Conservation (phyloP, 2,329 filamentous ascomycete species). For the Camptophora hylomeconis region DNA sequence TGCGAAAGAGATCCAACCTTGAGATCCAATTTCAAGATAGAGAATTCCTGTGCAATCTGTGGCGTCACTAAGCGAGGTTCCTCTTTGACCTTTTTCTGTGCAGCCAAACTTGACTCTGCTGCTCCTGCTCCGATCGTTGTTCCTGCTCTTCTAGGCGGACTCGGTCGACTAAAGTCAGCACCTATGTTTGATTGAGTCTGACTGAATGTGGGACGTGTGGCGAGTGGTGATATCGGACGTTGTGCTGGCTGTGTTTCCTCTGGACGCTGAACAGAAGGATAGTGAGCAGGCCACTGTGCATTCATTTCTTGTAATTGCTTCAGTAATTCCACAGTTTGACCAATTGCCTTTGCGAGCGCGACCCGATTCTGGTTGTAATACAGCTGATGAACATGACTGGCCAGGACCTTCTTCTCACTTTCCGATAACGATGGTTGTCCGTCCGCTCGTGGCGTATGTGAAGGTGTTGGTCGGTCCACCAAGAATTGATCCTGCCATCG, state of each 20-base stretch:
- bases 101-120: slow-evolving; percentile 60
- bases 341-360: slow-evolving; percentile 76
- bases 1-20: slow-evolving; percentile 81
- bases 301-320: slow-evolving; percentile 82
- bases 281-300: slow-evolving; percentile 82
- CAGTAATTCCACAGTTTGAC: slow-evolving; percentile 70
- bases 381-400: slow-evolving; percentile 79
- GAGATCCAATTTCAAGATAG: slow-evolving; percentile 83
- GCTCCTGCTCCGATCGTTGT: slow-evolving; percentile 51
- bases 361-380: slow-evolving; percentile 70
- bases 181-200: slow-evolving; percentile 20
- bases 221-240: slow-evolving; percentile 18
- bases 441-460: slow-evolving; percentile 37
- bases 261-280: slow-evolving; percentile 66
- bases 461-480: slow-evolving; percentile 44
- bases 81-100: slow-evolving; percentile 45
- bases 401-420: slow-evolving; percentile 54
- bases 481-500: slow-evolving; percentile 44
- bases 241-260: slow-evolving; percentile 26
- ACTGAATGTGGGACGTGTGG: slow-evolving; percentile 24
- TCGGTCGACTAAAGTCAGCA: slow-evolving; percentile 28
- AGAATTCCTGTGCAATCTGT: slow-evolving; percentile 91
- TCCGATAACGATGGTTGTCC: slow-evolving; percentile 42
- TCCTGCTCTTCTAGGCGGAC: slow-evolving; percentile 53
- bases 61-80: slow-evolving; percentile 81